Evolutionary conservation across 768 basidiomycete species (phyloP), one percentile per base, ranked within the genome.

Genomic region (Collybia sordida): DNA sequence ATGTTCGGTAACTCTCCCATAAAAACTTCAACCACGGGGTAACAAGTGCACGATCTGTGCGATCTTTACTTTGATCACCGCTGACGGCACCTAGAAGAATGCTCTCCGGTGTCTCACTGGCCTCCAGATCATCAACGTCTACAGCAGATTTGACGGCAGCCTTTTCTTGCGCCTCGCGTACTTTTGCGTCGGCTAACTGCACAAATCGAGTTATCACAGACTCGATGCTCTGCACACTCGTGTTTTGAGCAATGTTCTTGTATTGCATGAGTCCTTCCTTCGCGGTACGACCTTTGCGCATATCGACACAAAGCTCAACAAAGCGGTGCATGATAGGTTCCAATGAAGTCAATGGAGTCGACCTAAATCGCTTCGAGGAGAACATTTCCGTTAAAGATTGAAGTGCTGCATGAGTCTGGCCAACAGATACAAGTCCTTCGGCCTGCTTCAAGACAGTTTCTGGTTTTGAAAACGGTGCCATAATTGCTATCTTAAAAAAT

Each of bases 1-100:
- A 93, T 17, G 93, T 97, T 49, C 96, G 85, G 65, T 98, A 98
- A 59, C 91, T 92, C 76, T 98, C 96, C 94, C 95, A 98, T n/a
- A 94, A 79, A 69, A 98, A 97, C 64, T 95, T 94, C 64, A 98
- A 87, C 87, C 94, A 97, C 0, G 96, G 96, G 0, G 93, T 97
- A 55, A 99, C 93, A 45, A 98, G 80, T 6, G 93, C 90, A 40
- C 96, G 75, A 70, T 98, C 95, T 24, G 93, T 97, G 59, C 96
- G 76, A 69, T 98, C 95, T 73, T 90, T 90, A 74, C 81, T 94
- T 71, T 93, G 90, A 64, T 80, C 78, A 46, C 93, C 93, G 59
- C 89, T 88, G 53, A 98, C 93, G 12, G 93, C 92, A 42, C 90
- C 89, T 17, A 96, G 78, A 12, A 97, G 73, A 53, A 97, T 91